Percentiles rank a stretch among this genome's conserved stretches.
These are phyloP conservation scores for Magnusiomyces magnusii DNA, from an alignment of 1,139 yeast species.

Conservation along the genomic window DNA sequence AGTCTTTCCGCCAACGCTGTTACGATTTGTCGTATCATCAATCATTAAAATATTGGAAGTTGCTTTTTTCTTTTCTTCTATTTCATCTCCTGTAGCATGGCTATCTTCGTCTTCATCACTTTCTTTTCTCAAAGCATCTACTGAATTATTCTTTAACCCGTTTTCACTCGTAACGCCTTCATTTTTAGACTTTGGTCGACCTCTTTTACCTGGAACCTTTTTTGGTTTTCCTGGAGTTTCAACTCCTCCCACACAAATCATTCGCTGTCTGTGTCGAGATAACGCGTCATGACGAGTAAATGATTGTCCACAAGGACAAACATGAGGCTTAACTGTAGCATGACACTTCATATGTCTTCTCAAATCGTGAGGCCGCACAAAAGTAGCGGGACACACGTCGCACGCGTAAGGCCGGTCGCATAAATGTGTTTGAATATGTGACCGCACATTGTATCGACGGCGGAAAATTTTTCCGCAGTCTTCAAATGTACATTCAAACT, in stretches of 20 bases:
- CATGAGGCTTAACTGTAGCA: slow-evolving; percentile 55
- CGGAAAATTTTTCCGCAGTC: slow-evolving; percentile 80
- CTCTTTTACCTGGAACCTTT: slow-evolving; percentile 21
- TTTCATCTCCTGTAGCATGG: background rate
- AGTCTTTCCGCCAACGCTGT: background rate
- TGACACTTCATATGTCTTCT: slow-evolving; percentile 89
- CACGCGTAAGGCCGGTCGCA: slow-evolving; percentile 84
- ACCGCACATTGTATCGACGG: slow-evolving; percentile 86
- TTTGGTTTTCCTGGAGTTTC: slow-evolving; percentile 34
- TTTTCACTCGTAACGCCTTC: slow-evolving; percentile 6
- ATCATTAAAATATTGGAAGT: too few relatives aligned
- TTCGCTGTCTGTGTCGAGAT: slow-evolving; percentile 68
- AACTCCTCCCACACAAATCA: slow-evolving; percentile 69
- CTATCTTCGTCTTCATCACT: background rate
- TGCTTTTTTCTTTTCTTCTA: background rate
- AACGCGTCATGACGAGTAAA: slow-evolving; percentile 88
- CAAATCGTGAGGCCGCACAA: slow-evolving; percentile 88
- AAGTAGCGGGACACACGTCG: slow-evolving; percentile 50
- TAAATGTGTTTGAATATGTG: slow-evolving; percentile 95
- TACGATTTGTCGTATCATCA: background rate
- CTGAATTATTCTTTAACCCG: background rate
- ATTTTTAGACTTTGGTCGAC: slow-evolving; percentile 4
- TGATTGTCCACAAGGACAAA: slow-evolving; percentile 87
- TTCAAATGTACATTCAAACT: slow-evolving; percentile 66
- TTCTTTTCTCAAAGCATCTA: background rate